Evolutionary conservation across 1,284 basidiomycete genomes (phyloP).

Genomic region (Chalciporus sp.): DNA sequence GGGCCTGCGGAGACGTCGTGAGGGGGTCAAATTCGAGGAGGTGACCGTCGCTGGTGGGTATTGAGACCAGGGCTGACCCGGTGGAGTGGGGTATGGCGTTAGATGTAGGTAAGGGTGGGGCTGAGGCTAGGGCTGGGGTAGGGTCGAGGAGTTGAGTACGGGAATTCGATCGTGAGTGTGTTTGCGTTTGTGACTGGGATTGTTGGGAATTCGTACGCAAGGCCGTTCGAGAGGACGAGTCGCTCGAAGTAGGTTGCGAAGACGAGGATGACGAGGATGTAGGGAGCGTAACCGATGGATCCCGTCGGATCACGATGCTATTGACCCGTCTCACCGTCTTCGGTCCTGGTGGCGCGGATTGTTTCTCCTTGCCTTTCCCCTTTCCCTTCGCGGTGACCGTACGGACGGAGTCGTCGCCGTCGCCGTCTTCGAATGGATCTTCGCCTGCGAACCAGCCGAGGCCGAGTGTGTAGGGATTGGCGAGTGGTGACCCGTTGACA

Average conservation of each 20-base stretch:
- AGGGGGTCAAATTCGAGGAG: conserved; percentile 80
- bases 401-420: background rate
- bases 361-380: conserved; percentile 28
- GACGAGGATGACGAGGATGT: conserved; percentile 19
- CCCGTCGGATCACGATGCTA: conserved; percentile 63
- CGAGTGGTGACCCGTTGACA: conserved; percentile 74
- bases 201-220: conserved; percentile 57
- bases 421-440: conserved; percentile 31
- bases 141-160: conserved; percentile 36
- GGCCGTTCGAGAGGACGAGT: conserved; percentile 35
- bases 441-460: conserved; percentile 51
- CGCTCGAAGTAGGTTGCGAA: conserved; percentile 7
- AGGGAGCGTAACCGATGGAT: conserved; percentile 48
- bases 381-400: background rate
- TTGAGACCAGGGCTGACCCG: conserved; percentile 56
- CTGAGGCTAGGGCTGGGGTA: conserved; percentile 12
- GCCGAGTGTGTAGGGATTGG: conserved; percentile 68
- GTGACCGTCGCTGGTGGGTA: conserved; percentile 74
- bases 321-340: conserved; percentile 47
- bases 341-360: background rate
- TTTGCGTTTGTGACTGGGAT: conserved; percentile 40
- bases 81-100: background rate
- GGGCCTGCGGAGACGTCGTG: conserved; percentile 63
- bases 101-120: background rate
- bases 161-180: conserved; percentile 46